These are phyloP conservation scores for Przewalskia tangutica DNA, from an alignment of 257 asterid species.

Conservation along the genomic window DNA sequence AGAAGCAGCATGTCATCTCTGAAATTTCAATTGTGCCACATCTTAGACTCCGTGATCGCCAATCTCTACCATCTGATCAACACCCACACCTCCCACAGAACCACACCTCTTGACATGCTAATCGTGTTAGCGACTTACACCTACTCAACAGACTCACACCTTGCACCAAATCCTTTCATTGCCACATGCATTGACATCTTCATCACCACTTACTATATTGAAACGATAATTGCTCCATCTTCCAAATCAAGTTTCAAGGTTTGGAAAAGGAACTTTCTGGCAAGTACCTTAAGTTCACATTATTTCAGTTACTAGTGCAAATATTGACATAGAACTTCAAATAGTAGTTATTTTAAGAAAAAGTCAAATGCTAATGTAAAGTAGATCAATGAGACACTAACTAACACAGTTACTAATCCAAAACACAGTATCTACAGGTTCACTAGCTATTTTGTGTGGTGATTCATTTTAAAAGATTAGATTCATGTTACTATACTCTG, in stretches of 20 bases:
- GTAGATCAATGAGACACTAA: neutral
- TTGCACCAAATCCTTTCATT: neutral
- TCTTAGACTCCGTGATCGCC: neutral
- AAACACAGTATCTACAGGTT: neutral
- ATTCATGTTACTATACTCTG: neutral
- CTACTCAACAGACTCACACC: neutral
- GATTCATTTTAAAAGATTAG: neutral
- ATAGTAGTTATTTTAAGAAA: neutral
- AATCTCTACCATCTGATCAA: neutral
- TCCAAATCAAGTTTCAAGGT: neutral
- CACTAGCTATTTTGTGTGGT: neutral
- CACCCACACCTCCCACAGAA: neutral
- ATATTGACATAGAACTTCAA: neutral
- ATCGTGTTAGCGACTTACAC: neutral
- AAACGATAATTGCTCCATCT: neutral
- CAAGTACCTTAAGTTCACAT: neutral
- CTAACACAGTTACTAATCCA: neutral
- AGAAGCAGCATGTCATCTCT: neutral
- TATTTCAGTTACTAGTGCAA: neutral
- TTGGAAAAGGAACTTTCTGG: neutral
- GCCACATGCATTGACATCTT: neutral
- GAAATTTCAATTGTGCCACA: neutral
- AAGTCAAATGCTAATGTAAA: neutral
- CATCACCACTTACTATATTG: neutral
- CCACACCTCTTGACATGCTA: neutral